These are phyloP conservation scores for Cordyceps javanica DNA, from an alignment of 2,329 filamentous ascomycete genomes.

Conservation along the genomic window DNA sequence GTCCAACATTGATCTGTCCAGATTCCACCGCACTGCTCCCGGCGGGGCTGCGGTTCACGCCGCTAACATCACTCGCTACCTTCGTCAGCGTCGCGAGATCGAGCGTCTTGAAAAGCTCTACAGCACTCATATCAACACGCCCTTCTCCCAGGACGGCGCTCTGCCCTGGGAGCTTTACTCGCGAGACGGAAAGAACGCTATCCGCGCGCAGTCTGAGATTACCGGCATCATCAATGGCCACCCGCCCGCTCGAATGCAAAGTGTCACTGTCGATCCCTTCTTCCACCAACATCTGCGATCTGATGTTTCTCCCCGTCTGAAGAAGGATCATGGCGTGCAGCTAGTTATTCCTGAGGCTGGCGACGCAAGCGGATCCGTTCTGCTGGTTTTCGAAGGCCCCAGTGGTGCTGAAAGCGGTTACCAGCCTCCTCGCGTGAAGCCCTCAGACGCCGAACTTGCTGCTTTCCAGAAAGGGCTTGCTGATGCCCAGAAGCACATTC, in stretches of 20 bases:
- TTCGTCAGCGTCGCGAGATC: slow-evolving; percentile 75
- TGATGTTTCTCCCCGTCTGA: slow-evolving; percentile 56
- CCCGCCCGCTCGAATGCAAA: slow-evolving; percentile 64
- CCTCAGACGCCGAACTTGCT: slow-evolving; percentile 42
- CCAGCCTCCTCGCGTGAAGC: slow-evolving; percentile 48
- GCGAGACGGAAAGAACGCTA: slow-evolving; percentile 74
- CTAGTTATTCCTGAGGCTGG: slow-evolving; percentile 62
- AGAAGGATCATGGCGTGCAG: slow-evolving; percentile 65
- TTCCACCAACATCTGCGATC: slow-evolving; percentile 68
- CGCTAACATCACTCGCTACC: slow-evolving; percentile 79
- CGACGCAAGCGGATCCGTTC: slow-evolving; percentile 54
- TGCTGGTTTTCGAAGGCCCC: slow-evolving; percentile 71
- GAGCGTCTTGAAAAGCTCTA: slow-evolving; percentile 74
- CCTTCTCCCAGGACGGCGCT: slow-evolving; percentile 60
- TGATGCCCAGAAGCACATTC: slow-evolving; percentile 51
- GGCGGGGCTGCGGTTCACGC: slow-evolving; percentile 72
- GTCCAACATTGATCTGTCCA: slow-evolving; percentile 74
- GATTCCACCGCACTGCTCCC: slow-evolving; percentile 69
- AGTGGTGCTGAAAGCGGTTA: slow-evolving; percentile 41
- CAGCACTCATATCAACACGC: slow-evolving; percentile 81
- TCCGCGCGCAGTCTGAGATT: slow-evolving; percentile 70
- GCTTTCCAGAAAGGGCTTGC: slow-evolving; percentile 50
- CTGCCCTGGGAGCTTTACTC: slow-evolving; percentile 86
- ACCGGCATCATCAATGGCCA: slow-evolving; percentile 67
- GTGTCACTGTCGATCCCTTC: slow-evolving; percentile 67